Base-by-base conservation (phyloP, 2,329 filamentous ascomycete species). In the Mycocentrospora acerina region DNA sequence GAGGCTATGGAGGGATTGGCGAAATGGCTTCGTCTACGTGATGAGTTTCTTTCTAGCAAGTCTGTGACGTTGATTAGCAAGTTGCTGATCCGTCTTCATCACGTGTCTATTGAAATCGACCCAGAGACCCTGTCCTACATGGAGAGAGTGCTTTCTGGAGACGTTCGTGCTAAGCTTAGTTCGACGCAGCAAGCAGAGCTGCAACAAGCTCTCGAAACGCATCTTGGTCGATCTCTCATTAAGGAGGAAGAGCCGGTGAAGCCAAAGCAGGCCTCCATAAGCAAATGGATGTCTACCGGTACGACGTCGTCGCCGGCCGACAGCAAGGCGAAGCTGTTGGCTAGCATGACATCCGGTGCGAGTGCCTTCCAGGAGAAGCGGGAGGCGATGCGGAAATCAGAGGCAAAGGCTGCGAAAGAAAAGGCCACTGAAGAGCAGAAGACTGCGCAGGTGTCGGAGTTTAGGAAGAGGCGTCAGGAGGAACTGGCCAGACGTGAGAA, bases 1-100 rank as follows among this genome's bases (percentile, higher is more conserved):
- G 68, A 68, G 34, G 78, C 87, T 9, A 79, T 85, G 63, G 82
- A 82, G 44, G 73, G 71, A 12, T 84, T 95, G 68, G 84, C 86
- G 25, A 88, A 86, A 62, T 95, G 95, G 89, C 79, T 98, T 37
- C 83, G 93, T 40, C 77, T 98, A 4, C 86, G 91, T 47, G 93
- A 98, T 64, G 78, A 82, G 38, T 96, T 90, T 67, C 78, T 98
- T 7, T 84, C 93, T 24, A 82, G 79, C 43, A 88, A 88, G 26
- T 84, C 91, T 11, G 88, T 95, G 32, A 83, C 82, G 18, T 79
- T 97, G 18, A 80, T 96, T 22, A 82, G 83, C 54, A 95, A 95
- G 64, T 83, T 98, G 42, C 77, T 98, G 24, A 80, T 80, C 11
- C 84, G 89, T 15, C 74, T 98, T n/a, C 82, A 83, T 27, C 85